Evolutionary conservation across 129 eudicot species (phyloP), one percentile per base, ranked within the genome.

Genomic region (Helianthus tuberosus): DNA sequence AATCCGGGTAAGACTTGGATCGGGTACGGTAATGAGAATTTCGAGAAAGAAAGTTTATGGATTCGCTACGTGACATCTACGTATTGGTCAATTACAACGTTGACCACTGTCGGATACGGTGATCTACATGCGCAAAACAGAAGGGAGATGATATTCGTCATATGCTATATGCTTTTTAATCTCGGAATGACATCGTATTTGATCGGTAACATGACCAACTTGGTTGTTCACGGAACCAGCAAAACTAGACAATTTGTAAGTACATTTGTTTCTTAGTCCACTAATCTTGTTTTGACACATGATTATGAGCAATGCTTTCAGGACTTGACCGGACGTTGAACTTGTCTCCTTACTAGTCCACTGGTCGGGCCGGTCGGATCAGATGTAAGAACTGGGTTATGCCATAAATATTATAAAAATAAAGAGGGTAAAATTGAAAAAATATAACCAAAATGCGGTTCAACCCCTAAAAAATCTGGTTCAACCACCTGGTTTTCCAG

Each of bases 171-270:
- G 98, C 95, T 93, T 69, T 93, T 93, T 82, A 93, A 93, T 75
- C 88, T 93, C 16, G 98, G 98, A 17, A 74, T 93, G 69, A 93
- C 91, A 6, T 77, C 98, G 35, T 93, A 93, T 64, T 66, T 93
- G 81, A 93, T 93, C 32, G 96, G 98, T 74, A 93, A 93, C 77
- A 93, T 93, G 98, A 93, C 98, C 74, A 93, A 88, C 77, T 83
- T 93, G 87, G 96, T 93, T 59, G 98, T 90, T 39, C 96, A 88
- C 54, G 96, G 93, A 55, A 93, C 97, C 66, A 86, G 92, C 68
- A 88, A 82, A 80, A 93, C 98, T 10, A 80, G 96, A 52, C 85
- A 79, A 83, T 93, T 88, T 81, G 98, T 93, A 68, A 85, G 98
- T 79, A 20, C 64, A 68, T 69, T 66, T 14, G 27, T 32, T 35